phyloP scores from a whole-genome alignment of 2,329 filamentous ascomycete species.

The Clonostachys chloroleuca region DNA sequence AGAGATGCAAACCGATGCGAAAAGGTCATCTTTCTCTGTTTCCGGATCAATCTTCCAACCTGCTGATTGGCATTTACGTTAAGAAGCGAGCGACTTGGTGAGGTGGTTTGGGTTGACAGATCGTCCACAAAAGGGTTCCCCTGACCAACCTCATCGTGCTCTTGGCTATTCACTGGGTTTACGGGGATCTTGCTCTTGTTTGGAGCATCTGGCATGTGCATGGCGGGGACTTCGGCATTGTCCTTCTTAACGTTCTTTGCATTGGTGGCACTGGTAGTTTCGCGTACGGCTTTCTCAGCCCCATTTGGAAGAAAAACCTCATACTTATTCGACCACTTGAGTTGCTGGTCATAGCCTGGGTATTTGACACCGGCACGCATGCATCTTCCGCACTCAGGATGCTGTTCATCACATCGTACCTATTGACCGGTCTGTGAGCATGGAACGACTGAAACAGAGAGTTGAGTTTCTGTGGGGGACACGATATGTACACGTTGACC shows the following conservation, averaged over 20 bases:
- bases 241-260: no score
- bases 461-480: background rate
- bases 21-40: conserved; percentile 8
- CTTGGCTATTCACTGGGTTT: no score
- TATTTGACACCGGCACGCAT: conserved; percentile 1
- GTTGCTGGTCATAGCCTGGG: conserved; percentile 1
- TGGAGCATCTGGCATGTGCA: no score
- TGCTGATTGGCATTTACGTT: conserved; percentile 5
- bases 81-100: no score
- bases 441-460: background rate
- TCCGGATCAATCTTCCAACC: conserved; percentile 9
- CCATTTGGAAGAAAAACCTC: background rate
- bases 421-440: background rate
- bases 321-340: conserved; percentile 3
- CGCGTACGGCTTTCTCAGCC: no score
- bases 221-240: no score
- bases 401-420: conserved; percentile 4
- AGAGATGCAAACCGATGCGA: conserved; percentile 10
- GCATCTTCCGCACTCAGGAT: conserved; percentile 1
- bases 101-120: no score
- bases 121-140: no score
- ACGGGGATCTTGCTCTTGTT: no score
- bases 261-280: no score
- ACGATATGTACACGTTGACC: background rate
- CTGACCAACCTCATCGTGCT: no score